These are phyloP conservation scores for Pichia thaimueangensis DNA, from an alignment of 805 yeast genomes.

Conservation along the genomic window DNA sequence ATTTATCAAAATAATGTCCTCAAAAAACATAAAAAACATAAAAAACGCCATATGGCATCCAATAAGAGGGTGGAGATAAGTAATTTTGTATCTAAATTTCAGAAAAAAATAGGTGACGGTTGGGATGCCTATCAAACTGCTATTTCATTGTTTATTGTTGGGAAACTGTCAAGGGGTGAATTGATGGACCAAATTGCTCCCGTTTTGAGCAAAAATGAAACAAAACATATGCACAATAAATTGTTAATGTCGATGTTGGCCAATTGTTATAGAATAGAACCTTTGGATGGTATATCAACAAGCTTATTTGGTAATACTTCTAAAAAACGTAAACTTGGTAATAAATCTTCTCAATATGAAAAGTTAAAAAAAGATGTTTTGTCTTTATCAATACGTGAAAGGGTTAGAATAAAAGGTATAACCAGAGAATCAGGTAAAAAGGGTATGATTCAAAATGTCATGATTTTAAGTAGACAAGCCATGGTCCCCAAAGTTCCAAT, in stretches of 20 bases:
- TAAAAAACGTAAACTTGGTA: slow-evolving; percentile 40
- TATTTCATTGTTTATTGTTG: slow-evolving; percentile 68
- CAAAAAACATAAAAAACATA: background rate
- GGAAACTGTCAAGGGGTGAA: slow-evolving; percentile 73
- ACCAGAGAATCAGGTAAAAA: slow-evolving; percentile 78
- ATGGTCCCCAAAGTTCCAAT: slow-evolving; percentile 82
- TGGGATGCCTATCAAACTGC: slow-evolving; percentile 88
- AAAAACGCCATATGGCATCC: background rate
- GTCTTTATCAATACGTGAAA: slow-evolving; percentile 77
- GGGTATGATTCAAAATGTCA: slow-evolving; percentile 62
- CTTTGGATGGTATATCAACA: slow-evolving; percentile 45
- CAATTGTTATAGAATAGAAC: slow-evolving; percentile 73
- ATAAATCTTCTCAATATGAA: slow-evolving; percentile 67
- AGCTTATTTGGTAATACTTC: slow-evolving; percentile 42
- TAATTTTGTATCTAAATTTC: slow-evolving; percentile 63
- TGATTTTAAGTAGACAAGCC: slow-evolving; percentile 65
- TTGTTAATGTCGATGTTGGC: slow-evolving; percentile 75
- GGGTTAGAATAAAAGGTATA: slow-evolving; percentile 77
- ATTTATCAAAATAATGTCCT: background rate
- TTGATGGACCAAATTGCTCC: slow-evolving; percentile 51
- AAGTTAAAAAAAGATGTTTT: slow-evolving; percentile 78
- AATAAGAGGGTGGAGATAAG: slow-evolving; percentile 51
- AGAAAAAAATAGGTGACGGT: slow-evolving; percentile 60
- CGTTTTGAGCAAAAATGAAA: slow-evolving; percentile 40
- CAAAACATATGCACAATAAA: slow-evolving; percentile 72